Evolutionary conservation across 75 land plant species (phyloP).

Genomic region (Larix kaempferi): DNA sequence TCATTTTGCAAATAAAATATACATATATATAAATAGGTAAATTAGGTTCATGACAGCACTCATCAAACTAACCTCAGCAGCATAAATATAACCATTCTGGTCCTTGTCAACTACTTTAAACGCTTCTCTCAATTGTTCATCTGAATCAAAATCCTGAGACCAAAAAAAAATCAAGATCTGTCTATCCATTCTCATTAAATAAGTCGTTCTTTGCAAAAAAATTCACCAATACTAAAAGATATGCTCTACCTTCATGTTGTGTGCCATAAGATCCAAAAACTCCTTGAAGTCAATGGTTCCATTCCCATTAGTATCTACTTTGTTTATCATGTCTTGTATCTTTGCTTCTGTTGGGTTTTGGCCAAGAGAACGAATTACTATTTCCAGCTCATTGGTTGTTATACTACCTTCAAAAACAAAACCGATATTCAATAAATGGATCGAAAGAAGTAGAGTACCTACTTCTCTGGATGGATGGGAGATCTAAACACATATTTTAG

Average conservation of each 20-base stretch:
- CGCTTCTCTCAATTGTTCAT: constrained; percentile 63
- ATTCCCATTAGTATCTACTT: constrained; percentile 82
- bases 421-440: background rate
- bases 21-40: too few species aligned
- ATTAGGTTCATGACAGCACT: background rate
- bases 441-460: too few species aligned
- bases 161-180: background rate
- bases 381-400: constrained; percentile 60
- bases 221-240: too few species aligned
- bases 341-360: constrained; percentile 67
- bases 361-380: constrained; percentile 60
- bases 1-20: too few species aligned
- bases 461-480: too few species aligned
- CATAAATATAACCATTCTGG: constrained; percentile 62
- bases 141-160: constrained; percentile 44
- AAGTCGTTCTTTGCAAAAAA: too few species aligned
- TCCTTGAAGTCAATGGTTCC: constrained; percentile 80
- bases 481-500: too few species aligned
- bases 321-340: constrained; percentile 70
- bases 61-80: constrained; percentile 20
- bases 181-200: background rate
- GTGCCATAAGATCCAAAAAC: constrained; percentile 78
- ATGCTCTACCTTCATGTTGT: constrained; percentile 55
- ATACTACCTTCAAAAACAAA: constrained; percentile 35
- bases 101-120: constrained; percentile 76